Percentiles rank a stretch among this genome's conserved stretches.
These are phyloP conservation scores for Metschnikowia bowlesiae DNA, from an alignment of 805 yeast species.

Conservation along the genomic window DNA sequence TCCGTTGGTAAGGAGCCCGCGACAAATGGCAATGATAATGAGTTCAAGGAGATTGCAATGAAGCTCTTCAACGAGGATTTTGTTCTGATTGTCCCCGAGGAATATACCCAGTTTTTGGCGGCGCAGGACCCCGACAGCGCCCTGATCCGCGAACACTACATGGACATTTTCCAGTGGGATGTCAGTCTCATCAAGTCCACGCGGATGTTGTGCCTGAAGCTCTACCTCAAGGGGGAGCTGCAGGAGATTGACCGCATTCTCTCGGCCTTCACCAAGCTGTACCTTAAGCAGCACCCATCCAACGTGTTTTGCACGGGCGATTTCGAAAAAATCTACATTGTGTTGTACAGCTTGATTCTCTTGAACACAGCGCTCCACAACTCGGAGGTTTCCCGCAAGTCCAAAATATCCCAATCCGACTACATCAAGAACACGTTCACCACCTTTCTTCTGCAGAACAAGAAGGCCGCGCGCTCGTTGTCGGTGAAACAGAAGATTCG, in stretches of 20 bases:
- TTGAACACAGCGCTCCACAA: conserved; percentile 77
- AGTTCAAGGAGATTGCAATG: conserved; percentile 31
- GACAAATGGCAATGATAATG: conserved; percentile 8
- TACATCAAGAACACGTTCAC: conserved; percentile 40
- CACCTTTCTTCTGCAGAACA: conserved; percentile 37
- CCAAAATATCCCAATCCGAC: conserved; percentile 38
- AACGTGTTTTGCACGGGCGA: conserved; percentile 48
- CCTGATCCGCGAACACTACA: conserved; percentile 39
- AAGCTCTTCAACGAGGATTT: conserved; percentile 38
- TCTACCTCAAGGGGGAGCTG: conserved; percentile 80
- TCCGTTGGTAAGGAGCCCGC: not conserved
- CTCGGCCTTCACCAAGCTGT: conserved; percentile 61
- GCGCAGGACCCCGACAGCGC: conserved; percentile 44
- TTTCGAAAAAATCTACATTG: conserved; percentile 58
- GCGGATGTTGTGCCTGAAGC: conserved; percentile 54
- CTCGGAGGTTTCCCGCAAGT: conserved; percentile 33
- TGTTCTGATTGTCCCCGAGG: conserved; percentile 41
- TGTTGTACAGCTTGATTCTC: conserved; percentile 66
- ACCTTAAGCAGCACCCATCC: conserved; percentile 48
- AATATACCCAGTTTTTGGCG: conserved; percentile 41
- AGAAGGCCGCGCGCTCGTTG: conserved; percentile 24
- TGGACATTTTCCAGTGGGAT: conserved; percentile 45
- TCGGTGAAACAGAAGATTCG: conserved; percentile 38
- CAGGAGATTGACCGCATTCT: conserved; percentile 74
- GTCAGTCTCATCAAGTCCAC: conserved; percentile 54